These are phyloP conservation scores for Amoebophrya sp. DNA, from an alignment of 169 alveolate species.

Conservation along the genomic window DNA sequence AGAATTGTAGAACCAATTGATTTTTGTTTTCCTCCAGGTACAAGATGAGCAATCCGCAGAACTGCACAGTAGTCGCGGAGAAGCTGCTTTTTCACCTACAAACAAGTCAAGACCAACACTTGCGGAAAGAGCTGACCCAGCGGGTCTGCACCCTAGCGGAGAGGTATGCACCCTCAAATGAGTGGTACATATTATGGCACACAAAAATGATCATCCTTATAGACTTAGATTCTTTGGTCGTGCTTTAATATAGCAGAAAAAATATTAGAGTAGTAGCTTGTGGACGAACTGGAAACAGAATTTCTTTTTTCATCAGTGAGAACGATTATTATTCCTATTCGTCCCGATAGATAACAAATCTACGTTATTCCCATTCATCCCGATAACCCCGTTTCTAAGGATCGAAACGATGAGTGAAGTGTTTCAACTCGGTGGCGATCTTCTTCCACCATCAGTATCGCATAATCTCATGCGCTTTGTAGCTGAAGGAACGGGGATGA, in stretches of 20 bases:
- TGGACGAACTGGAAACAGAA: background rate
- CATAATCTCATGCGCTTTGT: conserved; percentile 34
- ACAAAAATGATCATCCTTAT: background rate
- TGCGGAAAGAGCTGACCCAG: conserved; percentile 33
- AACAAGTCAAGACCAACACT: conserved; percentile 58
- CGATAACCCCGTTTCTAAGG: no score
- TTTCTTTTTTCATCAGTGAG: no score
- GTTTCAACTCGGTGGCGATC: conserved; percentile 1
- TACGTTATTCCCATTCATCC: no score
- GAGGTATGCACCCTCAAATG: conserved; percentile 31
- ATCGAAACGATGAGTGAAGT: no score
- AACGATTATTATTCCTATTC: no score
- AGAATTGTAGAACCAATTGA: no score
- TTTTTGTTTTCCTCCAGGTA: conserved; percentile 41
- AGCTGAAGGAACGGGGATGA: conserved; percentile 19
- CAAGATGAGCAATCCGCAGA: conserved; percentile 79
- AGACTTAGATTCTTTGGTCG: background rate
- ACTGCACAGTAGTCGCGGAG: conserved; percentile 79
- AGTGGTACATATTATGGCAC: background rate
- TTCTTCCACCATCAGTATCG: conserved; percentile 16
- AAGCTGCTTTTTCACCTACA: conserved; percentile 60
- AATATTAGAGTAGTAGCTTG: no score
- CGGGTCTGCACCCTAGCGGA: conserved; percentile 28
- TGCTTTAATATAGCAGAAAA: background rate
- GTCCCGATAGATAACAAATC: no score